Evolutionary conservation across 768 basidiomycete genomes (phyloP).

Genomic region (Naganishia antarctica): DNA sequence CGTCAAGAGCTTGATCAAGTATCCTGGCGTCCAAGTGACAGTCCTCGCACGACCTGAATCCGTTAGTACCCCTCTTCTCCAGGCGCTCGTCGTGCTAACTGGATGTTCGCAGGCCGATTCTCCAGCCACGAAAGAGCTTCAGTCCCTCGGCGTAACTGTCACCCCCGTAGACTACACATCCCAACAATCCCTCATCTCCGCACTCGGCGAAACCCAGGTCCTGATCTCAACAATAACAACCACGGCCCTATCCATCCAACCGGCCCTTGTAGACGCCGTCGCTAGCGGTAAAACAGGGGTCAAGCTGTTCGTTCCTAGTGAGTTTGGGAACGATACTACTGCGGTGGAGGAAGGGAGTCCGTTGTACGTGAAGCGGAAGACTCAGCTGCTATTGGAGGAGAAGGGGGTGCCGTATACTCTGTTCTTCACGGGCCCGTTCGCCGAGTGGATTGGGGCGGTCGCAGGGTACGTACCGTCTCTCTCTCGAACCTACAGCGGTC

Average conservation of each 20-base stretch:
- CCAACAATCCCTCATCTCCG: constrained; percentile 24
- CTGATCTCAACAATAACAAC: too few relatives aligned
- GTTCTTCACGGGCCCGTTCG: constrained; percentile 24
- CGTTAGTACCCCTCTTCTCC: too few relatives aligned
- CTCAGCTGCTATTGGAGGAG: constrained; percentile 17
- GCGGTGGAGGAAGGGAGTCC: constrained; percentile 1
- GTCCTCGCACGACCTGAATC: constrained; percentile 22
- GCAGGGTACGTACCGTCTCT: background rate
- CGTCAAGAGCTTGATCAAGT: constrained; percentile 19
- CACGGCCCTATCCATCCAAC: constrained; percentile 5
- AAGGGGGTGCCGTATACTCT: constrained; percentile 20
- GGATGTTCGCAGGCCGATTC: constrained; percentile 6
- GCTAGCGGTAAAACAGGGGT: background rate
- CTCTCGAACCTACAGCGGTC: too few relatives aligned
- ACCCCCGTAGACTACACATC: constrained; percentile 15
- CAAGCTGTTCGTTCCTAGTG: constrained; percentile 27
- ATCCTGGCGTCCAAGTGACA: constrained; percentile 7
- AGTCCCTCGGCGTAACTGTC: constrained; percentile 15
- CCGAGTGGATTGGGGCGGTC: constrained; percentile 24
- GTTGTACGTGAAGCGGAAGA: background rate
- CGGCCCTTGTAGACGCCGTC: background rate
- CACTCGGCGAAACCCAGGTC: too few relatives aligned
- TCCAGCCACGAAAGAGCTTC: constrained; percentile 16
- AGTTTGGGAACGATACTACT: constrained; percentile 26
- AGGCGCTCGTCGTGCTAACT: background rate